These are phyloP conservation scores for Porphyrellus cyaneotinctus DNA, from an alignment of 768 basidiomycete species.

Conservation along the genomic window DNA sequence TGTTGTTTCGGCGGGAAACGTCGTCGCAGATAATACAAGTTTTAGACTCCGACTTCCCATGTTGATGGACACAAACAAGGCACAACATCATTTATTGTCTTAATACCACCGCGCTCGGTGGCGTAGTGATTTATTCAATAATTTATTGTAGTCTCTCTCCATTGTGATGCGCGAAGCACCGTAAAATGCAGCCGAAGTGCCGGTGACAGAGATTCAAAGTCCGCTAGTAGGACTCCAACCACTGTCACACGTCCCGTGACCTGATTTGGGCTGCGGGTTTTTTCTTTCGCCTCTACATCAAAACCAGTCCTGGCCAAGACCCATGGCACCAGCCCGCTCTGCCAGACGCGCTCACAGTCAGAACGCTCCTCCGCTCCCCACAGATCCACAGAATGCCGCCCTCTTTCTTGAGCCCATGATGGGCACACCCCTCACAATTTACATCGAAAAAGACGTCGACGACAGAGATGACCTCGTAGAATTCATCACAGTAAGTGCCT, in stretches of 20 bases:
- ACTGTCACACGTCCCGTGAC: constrained; percentile 22
- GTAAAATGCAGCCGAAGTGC: constrained; percentile 7
- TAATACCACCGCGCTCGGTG: neutral
- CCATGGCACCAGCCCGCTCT: constrained; percentile 79
- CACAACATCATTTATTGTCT: constrained; percentile 12
- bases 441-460: constrained; percentile 76
- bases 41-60: constrained; percentile 26
- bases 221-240: constrained; percentile 30
- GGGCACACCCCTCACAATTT: constrained; percentile 69
- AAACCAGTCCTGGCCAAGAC: constrained; percentile 43
- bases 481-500: constrained; percentile 57
- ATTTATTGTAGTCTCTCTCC: neutral
- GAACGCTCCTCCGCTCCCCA: constrained; percentile 24
- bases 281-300: constrained; percentile 22
- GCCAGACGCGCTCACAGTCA: constrained; percentile 45
- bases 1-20: constrained; percentile 8
- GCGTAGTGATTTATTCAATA: too few species aligned
- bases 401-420: constrained; percentile 83
- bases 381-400: constrained; percentile 35
- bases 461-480: constrained; percentile 62
- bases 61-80: constrained; percentile 29
- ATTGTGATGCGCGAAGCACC: neutral
- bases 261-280: constrained; percentile 9
- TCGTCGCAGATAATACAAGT: constrained; percentile 29
- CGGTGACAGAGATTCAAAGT: constrained; percentile 10